Percentiles rank a stretch among this genome's conserved stretches.
phyloP scores from a whole-genome alignment of 768 basidiomycete species.

The Xerocomus potaroensis region DNA sequence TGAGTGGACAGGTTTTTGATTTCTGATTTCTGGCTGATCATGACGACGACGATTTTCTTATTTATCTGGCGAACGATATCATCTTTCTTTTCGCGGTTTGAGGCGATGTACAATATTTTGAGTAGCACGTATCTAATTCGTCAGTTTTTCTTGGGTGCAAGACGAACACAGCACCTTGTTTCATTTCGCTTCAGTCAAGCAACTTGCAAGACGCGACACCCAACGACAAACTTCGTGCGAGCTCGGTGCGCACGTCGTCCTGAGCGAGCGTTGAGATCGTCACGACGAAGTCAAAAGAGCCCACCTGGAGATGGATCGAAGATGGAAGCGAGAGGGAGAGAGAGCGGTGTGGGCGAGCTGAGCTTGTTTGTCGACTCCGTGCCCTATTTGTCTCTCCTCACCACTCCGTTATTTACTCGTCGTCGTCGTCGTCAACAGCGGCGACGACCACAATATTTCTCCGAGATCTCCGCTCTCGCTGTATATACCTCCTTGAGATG shows the following conservation, averaged over 20 bases:
- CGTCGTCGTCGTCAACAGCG: slow-evolving; percentile 20
- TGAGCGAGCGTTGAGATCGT: no score
- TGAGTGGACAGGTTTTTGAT: no score
- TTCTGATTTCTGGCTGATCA: background rate
- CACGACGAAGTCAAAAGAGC: no score
- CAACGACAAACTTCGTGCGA: background rate
- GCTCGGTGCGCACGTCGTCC: background rate
- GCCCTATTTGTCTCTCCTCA: slow-evolving; percentile 20
- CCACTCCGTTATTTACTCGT: slow-evolving; percentile 11
- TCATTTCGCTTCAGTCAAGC: background rate
- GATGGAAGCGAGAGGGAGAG: slow-evolving; percentile 13
- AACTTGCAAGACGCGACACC: background rate
- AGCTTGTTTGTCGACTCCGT: slow-evolving; percentile 16
- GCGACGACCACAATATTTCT: slow-evolving; percentile 16
- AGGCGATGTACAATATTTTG: background rate
- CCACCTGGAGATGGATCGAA: background rate
- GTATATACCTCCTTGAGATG: slow-evolving; percentile 37
- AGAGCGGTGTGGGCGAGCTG: background rate
- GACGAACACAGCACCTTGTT: background rate
- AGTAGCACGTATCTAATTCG: background rate
- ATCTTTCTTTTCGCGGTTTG: background rate
- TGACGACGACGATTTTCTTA: background rate
- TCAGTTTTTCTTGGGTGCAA: background rate
- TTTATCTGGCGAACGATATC: background rate
- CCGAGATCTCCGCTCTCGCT: background rate